Evolutionary conservation across 768 basidiomycete genomes (phyloP).

Genomic region (Cubamyces sp.): DNA sequence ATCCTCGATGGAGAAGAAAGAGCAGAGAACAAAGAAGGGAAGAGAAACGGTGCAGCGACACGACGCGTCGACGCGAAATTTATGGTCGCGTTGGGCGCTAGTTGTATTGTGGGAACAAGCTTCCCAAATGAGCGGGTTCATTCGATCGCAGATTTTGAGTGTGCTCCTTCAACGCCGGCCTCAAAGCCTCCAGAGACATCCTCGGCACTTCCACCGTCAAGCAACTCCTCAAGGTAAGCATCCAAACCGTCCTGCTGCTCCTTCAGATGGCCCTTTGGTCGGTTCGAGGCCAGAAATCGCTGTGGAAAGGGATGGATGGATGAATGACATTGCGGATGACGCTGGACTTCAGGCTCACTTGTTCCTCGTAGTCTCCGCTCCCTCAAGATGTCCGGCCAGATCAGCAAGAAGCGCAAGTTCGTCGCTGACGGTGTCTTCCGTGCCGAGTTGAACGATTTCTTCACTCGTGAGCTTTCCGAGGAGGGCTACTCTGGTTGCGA

Average conservation of each 20-base stretch:
- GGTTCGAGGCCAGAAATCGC: not conserved
- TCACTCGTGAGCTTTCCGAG: slow-evolving; percentile 96
- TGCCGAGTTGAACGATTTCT: slow-evolving; percentile 99
- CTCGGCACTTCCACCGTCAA: slow-evolving; percentile 24
- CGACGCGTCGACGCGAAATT: slow-evolving; percentile 8
- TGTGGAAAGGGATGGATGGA: slow-evolving; percentile 21
- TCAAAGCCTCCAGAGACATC: slow-evolving; percentile 24
- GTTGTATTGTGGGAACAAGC: not conserved
- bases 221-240: slow-evolving; percentile 26
- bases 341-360: not conserved
- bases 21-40: not conserved
- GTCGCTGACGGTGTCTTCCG: slow-evolving; percentile 99
- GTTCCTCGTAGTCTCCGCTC: slow-evolving; percentile 18
- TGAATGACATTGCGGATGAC: slow-evolving; percentile 20
- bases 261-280: not conserved
- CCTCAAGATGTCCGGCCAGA: slow-evolving; percentile 76
- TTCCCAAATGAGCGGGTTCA: not conserved
- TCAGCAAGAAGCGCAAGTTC: slow-evolving; percentile 99
- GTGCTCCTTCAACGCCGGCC: slow-evolving; percentile 7
- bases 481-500: slow-evolving; percentile 99
- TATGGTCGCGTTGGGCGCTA: not conserved
- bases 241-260: not conserved
- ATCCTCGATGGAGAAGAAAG: not conserved
- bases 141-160: slow-evolving; percentile 16
- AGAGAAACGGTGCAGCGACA: not conserved